These are phyloP conservation scores for Aspergillus sp. DNA, from an alignment of 2,329 filamentous ascomycete species.

Conservation along the genomic window DNA sequence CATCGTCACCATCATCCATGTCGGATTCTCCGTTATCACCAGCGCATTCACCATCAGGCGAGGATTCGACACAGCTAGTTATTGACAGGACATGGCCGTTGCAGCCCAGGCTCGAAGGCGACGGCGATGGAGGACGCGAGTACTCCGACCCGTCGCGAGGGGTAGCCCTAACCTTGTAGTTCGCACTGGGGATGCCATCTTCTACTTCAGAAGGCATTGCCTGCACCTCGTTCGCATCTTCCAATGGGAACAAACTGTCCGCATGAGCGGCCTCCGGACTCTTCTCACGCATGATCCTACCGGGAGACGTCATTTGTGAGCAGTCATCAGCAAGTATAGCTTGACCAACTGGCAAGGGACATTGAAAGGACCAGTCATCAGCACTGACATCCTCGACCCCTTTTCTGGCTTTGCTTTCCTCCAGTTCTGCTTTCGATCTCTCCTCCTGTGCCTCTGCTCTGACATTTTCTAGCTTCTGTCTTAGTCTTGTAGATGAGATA, in stretches of 20 bases:
- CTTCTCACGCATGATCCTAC: not conserved
- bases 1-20: not conserved
- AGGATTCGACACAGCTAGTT: not conserved
- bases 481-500: slow-evolving; percentile 8
- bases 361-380: not conserved
- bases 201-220: not conserved
- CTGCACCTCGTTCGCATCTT: too few relatives aligned
- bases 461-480: slow-evolving; percentile 8
- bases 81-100: not conserved
- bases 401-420: not conserved
- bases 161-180: not conserved
- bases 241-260: too few relatives aligned
- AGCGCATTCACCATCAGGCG: not conserved
- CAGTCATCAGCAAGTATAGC: too few relatives aligned
- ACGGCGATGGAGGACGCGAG: not conserved
- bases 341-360: too few relatives aligned
- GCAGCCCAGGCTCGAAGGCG: not conserved
- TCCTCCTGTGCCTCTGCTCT: slow-evolving; percentile 6
- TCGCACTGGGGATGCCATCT: not conserved
- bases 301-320: not conserved
- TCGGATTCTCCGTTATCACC: not conserved
- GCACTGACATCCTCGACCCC: not conserved
- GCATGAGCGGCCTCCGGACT: not conserved
- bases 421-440: not conserved
- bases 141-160: not conserved